These are phyloP conservation scores for Aspergillus hancockii DNA, from an alignment of 495 filamentous ascomycete genomes.

Conservation along the genomic window DNA sequence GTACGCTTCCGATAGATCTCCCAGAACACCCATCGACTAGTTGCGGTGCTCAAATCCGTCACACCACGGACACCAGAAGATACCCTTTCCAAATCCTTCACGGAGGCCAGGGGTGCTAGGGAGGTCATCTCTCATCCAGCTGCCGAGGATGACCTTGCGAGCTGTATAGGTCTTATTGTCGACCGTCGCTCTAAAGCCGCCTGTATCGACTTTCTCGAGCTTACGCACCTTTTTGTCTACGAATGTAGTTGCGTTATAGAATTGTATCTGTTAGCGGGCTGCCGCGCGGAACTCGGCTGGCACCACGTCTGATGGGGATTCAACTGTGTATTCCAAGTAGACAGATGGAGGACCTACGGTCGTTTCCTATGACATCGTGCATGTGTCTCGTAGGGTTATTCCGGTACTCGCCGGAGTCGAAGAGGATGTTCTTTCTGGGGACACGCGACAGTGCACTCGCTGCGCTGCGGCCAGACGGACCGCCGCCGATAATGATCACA, in stretches of 20 bases:
- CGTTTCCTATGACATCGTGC: conserved; percentile 1
- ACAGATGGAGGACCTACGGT: not conserved
- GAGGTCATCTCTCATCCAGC: conserved; percentile 45
- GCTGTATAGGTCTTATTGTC: conserved; percentile 10
- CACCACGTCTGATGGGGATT: not conserved
- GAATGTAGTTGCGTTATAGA: conserved; percentile 7
- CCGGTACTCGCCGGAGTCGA: not conserved
- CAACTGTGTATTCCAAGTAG: not conserved
- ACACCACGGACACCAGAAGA: conserved; percentile 55
- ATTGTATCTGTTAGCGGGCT: conserved; percentile 4
- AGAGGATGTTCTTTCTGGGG: not conserved
- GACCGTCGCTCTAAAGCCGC: conserved; percentile 15
- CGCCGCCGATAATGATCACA: conserved; percentile 1
- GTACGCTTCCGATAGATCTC: conserved; percentile 32
- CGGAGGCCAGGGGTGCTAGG: conserved; percentile 39
- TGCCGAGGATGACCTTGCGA: conserved; percentile 44
- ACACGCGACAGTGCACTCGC: not conserved
- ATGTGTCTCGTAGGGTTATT: not conserved
- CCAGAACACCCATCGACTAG: conserved; percentile 38
- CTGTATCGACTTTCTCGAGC: conserved; percentile 12
- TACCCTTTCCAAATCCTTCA: conserved; percentile 47
- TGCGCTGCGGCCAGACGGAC: not conserved
- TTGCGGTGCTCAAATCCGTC: conserved; percentile 49
- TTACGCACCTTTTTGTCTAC: conserved; percentile 12
- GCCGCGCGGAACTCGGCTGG: not conserved